These are phyloP conservation scores for Microstegium vimineum DNA, from an alignment of 176 grass and related monocot genomes.

Conservation along the genomic window DNA sequence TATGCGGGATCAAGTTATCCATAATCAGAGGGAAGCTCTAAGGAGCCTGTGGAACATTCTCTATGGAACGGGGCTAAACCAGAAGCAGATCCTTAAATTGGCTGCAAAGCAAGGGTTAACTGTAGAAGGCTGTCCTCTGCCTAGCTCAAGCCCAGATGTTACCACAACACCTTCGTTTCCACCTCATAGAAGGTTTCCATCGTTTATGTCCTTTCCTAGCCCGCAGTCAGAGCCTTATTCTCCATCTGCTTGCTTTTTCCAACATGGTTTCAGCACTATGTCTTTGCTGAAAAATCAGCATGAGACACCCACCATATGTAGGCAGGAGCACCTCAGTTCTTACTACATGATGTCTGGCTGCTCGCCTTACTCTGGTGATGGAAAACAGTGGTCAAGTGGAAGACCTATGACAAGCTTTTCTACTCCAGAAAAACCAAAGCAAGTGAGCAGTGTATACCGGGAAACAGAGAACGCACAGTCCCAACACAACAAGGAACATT, in stretches of 20 bases:
- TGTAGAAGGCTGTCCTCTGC: slow-evolving; percentile 69
- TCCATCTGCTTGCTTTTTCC: slow-evolving; percentile 62
- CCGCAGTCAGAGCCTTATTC: slow-evolving; percentile 22
- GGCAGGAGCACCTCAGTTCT: slow-evolving; percentile 63
- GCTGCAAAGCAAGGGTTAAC: slow-evolving; percentile 86
- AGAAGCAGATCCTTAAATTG: slow-evolving; percentile 81
- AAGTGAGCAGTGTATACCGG: slow-evolving; percentile 19
- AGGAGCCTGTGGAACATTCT: slow-evolving; percentile 88
- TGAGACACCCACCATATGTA: slow-evolving; percentile 54
- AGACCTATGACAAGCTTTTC: slow-evolving; percentile 33
- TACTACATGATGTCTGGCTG: slow-evolving; percentile 62
- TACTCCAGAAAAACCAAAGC: slow-evolving; percentile 41
- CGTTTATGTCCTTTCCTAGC: slow-evolving; percentile 51
- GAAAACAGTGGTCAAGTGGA: slow-evolving; percentile 37
- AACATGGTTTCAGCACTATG: slow-evolving; percentile 77
- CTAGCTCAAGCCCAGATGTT: slow-evolving; percentile 41
- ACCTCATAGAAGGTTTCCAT: slow-evolving; percentile 26
- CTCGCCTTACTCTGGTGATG: slow-evolving; percentile 34
- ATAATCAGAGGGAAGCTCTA: slow-evolving; percentile 88
- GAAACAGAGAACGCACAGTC: neutral
- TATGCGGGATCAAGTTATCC: slow-evolving; percentile 95
- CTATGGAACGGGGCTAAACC: slow-evolving; percentile 81
- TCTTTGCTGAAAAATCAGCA: slow-evolving; percentile 47
- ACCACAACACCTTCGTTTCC: slow-evolving; percentile 22
- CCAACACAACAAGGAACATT: slow-evolving; percentile 33